These are phyloP conservation scores for Phanerodontia chrysosporium DNA, from an alignment of 768 basidiomycete species.

Conservation along the genomic window DNA sequence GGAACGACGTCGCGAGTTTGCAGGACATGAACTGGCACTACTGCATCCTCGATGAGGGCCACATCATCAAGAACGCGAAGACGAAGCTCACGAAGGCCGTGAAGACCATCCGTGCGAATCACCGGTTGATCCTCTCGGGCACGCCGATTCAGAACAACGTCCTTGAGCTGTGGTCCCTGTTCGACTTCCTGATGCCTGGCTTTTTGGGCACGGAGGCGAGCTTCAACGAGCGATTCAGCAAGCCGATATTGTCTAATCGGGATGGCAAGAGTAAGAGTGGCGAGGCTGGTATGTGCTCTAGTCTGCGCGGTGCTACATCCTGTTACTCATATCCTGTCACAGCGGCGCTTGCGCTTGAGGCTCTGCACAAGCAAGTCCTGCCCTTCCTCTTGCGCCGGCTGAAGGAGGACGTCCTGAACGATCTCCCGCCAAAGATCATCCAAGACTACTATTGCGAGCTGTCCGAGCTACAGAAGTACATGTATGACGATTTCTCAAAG, in stretches of 20 bases:
- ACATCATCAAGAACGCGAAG: constrained; percentile 98
- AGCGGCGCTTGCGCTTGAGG: constrained; percentile 94
- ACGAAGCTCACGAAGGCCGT: constrained; percentile 97
- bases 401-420: constrained; percentile 95
- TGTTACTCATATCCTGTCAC: constrained; percentile 3
- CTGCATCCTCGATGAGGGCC: constrained; percentile 96
- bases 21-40: constrained; percentile 84
- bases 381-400: constrained; percentile 94
- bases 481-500: constrained; percentile 91
- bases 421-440: constrained; percentile 98
- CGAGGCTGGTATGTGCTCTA: constrained; percentile 76
- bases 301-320: neutral
- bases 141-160: constrained; percentile 99
- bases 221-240: constrained; percentile 94
- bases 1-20: constrained; percentile 84
- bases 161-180: constrained; percentile 95
- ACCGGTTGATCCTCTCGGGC: constrained; percentile 91
- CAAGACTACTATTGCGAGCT: constrained; percentile 99
- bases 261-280: constrained; percentile 93
- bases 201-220: constrained; percentile 93
- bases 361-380: constrained; percentile 97
- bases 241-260: constrained; percentile 90
- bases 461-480: constrained; percentile 86
- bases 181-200: constrained; percentile 99
- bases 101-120: constrained; percentile 84